These are phyloP conservation scores for Cyclotella atomus DNA, from an alignment of 108 stramenopile genomes.

Conservation along the genomic window DNA sequence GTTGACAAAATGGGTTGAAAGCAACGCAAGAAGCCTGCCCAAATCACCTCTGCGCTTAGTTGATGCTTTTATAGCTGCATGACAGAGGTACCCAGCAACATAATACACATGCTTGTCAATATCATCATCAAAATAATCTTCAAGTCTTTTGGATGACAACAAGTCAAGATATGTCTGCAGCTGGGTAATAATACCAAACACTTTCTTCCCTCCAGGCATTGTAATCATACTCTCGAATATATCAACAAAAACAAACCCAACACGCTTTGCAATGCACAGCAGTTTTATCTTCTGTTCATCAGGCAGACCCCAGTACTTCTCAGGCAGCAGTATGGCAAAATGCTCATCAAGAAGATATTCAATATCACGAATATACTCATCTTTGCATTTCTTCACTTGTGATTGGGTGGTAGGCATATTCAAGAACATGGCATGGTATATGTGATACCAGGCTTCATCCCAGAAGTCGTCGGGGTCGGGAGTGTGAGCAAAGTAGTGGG, in stretches of 20 bases:
- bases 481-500: neutral
- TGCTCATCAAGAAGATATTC: neutral
- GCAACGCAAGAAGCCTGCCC: neutral
- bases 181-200: neutral
- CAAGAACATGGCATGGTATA: neutral
- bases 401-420: neutral
- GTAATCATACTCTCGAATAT: neutral
- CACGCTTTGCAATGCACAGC: neutral
- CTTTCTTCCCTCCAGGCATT: neutral
- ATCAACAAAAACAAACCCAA: neutral
- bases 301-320: neutral
- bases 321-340: neutral
- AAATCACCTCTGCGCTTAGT: neutral
- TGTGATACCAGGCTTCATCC: neutral
- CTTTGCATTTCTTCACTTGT: neutral
- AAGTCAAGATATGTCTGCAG: neutral
- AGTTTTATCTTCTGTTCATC: neutral
- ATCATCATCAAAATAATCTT: neutral
- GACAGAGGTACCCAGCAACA: constrained; percentile 9
- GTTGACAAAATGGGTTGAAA: neutral
- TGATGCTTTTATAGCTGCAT: constrained; percentile 3
- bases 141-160: neutral
- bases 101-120: constrained; percentile 18
- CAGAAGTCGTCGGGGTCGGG: neutral
- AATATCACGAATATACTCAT: constrained; percentile 4